Evolutionary conservation across 495 filamentous ascomycete species (phyloP).

Genomic region (Umbilicaria muhlenbergii): DNA sequence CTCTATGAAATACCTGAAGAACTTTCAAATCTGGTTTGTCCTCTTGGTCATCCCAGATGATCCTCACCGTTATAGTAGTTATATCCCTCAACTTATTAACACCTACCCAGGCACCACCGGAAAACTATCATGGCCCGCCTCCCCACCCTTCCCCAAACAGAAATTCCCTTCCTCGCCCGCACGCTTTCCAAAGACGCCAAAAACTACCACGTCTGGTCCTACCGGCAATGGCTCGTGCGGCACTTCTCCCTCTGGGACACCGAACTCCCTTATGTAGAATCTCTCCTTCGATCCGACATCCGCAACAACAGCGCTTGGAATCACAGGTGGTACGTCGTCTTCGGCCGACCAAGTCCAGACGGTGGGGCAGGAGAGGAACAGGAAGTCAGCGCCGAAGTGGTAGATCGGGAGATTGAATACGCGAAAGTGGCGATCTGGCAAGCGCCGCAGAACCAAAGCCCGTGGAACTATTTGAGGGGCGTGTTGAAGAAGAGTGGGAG

Average conservation of each 20-base stretch:
- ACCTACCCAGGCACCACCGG: slow-evolving; percentile 57
- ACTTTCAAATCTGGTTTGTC: slow-evolving; percentile 83
- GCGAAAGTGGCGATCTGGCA: slow-evolving; percentile 50
- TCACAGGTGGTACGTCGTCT: slow-evolving; percentile 83
- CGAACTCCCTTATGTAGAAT: slow-evolving; percentile 56
- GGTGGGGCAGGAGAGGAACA: slow-evolving; percentile 26
- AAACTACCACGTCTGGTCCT: slow-evolving; percentile 98
- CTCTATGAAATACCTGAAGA: slow-evolving; percentile 74
- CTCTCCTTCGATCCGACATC: slow-evolving; percentile 58
- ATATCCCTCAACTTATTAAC: not conserved
- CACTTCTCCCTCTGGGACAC: slow-evolving; percentile 61
- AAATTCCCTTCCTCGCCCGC: slow-evolving; percentile 55
- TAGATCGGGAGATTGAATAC: slow-evolving; percentile 63
- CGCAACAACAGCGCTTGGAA: slow-evolving; percentile 96
- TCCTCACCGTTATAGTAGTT: not conserved
- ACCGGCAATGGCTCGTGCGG: slow-evolving; percentile 80
- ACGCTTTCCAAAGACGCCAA: slow-evolving; percentile 84
- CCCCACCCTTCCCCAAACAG: slow-evolving; percentile 38
- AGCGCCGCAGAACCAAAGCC: slow-evolving; percentile 84
- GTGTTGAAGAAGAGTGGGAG: slow-evolving; percentile 48
- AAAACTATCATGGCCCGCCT: slow-evolving; percentile 65
- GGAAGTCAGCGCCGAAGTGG: slow-evolving; percentile 39
- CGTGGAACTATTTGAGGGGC: slow-evolving; percentile 84
- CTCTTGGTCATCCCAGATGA: not conserved
- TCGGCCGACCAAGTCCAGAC: slow-evolving; percentile 36